Base-by-base conservation (phyloP, 345 rosid genomes). In the Brassica incana region DNA sequence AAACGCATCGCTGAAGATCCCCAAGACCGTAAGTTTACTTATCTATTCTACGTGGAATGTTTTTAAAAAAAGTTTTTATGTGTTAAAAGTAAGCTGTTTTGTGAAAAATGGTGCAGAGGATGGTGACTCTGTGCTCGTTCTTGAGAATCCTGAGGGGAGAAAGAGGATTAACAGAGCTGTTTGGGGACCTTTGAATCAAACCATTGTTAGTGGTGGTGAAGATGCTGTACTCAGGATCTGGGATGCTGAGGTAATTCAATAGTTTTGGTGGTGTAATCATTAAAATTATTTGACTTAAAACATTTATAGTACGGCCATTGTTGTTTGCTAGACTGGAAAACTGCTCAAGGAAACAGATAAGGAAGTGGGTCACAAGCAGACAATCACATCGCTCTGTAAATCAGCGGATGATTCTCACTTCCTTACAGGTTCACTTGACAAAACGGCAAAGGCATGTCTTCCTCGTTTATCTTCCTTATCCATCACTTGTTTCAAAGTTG, bases 161-260 rank as follows among this genome's bases (percentile, higher is more conserved):
- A 79, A 73, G 83, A 75, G 77, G 73, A 91, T 93, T 11, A 91
- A 88, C 52, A 86, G 98, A 83, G 98, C 99, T 67, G 90, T 93
- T 65, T 95, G 99, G 99, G 99, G 99, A 14, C 96, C 97, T 0
- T 73, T 95, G 62, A 91, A 95, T 81, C 79, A 66, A 75, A 93
- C 97, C 61, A 87, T 93, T 64, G 89, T 95, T 33, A 93, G 97
- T 80, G 89, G 83, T 54, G 98, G 99, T 78, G 99, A 95, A 85
- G 99, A 95, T 82, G 79, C 97, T 11, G 40, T 87, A 1, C 23
- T 93, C 78, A 96, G 99, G 20, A 80, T 91, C 64, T 95, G 99
- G 99, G 99, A 93, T 85, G 52, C 97, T 29, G 98, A 95, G 99
- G 99, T 91, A 66, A 27, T 48, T 65, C 23, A 2, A 18, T 8